Percentiles rank a stretch among this genome's conserved stretches.
Evolutionary conservation across 2,329 filamentous ascomycete genomes (phyloP).

Genomic region (Cryphonectria nitschkei): DNA sequence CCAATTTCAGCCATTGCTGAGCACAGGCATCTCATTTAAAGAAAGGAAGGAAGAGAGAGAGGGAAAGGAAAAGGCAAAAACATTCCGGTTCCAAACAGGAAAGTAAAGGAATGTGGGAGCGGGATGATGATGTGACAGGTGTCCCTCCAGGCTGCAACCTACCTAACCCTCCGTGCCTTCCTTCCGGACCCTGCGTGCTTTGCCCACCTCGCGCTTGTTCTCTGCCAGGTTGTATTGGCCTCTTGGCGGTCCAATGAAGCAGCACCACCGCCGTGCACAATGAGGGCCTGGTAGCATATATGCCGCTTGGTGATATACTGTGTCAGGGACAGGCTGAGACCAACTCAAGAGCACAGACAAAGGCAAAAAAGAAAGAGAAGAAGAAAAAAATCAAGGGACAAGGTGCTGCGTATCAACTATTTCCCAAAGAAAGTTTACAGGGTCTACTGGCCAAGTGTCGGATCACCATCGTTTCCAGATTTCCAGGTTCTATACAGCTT

Average conservation of each 20-base stretch:
- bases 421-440: neutral
- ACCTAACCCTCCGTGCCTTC: neutral
- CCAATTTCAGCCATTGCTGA: neutral
- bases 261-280: neutral
- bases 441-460: neutral
- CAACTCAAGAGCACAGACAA: neutral
- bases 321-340: neutral
- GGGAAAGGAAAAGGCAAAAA: neutral
- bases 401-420: neutral
- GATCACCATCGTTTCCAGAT: neutral
- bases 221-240: neutral
- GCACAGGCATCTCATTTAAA: too few species aligned
- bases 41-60: too few species aligned
- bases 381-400: neutral
- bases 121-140: neutral
- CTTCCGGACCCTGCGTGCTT: neutral
- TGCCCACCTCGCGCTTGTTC: neutral
- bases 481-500: neutral
- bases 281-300: neutral
- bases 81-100: neutral
- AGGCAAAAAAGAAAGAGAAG: too few species aligned
- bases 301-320: neutral
- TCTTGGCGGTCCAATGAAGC: neutral
- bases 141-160: neutral
- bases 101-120: neutral